Percentiles rank a stretch among this genome's conserved stretches.
phyloP scores from a whole-genome alignment of 805 yeast genomes.

The Ogataea paraovalis region DNA sequence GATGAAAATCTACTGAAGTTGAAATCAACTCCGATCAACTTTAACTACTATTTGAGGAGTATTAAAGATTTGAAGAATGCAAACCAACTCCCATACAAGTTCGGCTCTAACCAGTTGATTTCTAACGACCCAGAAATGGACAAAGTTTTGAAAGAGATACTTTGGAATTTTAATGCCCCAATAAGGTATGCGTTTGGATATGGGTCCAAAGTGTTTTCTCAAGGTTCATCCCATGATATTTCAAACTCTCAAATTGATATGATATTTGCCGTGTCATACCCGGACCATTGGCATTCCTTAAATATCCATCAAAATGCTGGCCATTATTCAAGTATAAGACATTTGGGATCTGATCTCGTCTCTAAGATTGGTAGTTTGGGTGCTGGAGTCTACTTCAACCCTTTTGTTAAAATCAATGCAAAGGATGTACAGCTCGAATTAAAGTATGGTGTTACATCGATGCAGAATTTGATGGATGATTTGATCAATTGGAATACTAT shows the following conservation, averaged over 20 bases:
- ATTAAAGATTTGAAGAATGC: conserved; percentile 30
- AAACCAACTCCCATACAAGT: conserved; percentile 50
- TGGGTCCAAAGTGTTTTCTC: conserved; percentile 91
- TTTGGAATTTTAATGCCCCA: conserved; percentile 64
- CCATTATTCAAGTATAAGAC: conserved; percentile 72
- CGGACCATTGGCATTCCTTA: conserved; percentile 70
- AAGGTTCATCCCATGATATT: conserved; percentile 41
- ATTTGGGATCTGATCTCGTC: conserved; percentile 56
- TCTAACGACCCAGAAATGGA: conserved; percentile 39
- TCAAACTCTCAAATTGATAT: conserved; percentile 72
- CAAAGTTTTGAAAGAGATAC: conserved; percentile 42
- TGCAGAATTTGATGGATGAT: conserved; percentile 58
- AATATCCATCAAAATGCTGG: conserved; percentile 64
- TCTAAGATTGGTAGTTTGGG: conserved; percentile 63
- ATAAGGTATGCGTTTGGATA: conserved; percentile 83
- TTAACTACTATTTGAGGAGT: conserved; percentile 32
- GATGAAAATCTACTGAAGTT: conserved; percentile 29
- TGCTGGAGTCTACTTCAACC: conserved; percentile 93
- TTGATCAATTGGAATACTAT: conserved; percentile 80
- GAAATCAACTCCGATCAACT: conserved; percentile 31
- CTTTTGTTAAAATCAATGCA: conserved; percentile 61
- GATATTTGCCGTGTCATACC: conserved; percentile 74
- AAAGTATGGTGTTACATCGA: conserved; percentile 84
- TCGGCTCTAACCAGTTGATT: conserved; percentile 56
- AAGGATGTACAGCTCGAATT: conserved; percentile 40